These are phyloP conservation scores for Cutaneotrichosporon sp. DNA, from an alignment of 1,284 basidiomycete species.

Conservation along the genomic window DNA sequence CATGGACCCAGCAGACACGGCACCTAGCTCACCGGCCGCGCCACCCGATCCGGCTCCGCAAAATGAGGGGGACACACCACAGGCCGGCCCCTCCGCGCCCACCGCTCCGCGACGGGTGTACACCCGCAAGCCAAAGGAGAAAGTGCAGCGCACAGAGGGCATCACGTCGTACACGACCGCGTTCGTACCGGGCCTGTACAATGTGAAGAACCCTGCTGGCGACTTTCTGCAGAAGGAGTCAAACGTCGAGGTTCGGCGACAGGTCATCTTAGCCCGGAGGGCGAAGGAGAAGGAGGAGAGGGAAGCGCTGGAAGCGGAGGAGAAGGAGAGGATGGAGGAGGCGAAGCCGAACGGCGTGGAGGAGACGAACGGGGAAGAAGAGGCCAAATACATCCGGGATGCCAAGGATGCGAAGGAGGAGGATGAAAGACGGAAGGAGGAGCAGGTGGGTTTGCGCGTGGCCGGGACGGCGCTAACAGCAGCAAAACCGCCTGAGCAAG, in stretches of 20 bases:
- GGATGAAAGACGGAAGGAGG: neutral
- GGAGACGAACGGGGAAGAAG: conserved; percentile 8
- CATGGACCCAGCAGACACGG: conserved; percentile 7
- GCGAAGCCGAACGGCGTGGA: neutral
- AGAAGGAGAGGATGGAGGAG: conserved; percentile 6
- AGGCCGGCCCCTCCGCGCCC: conserved; percentile 9
- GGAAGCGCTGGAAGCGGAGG: conserved; percentile 7
- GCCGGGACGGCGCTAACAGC: neutral
- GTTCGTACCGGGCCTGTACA: conserved; percentile 38
- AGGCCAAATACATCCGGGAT: too few relatives aligned
- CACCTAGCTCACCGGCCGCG: conserved; percentile 9
- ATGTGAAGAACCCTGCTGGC: conserved; percentile 45
- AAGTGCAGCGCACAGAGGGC: conserved; percentile 22
- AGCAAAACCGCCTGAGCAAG: conserved; percentile 21
- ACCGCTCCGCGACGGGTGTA: conserved; percentile 4
- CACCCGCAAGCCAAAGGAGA: conserved; percentile 11
- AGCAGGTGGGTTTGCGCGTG: neutral
- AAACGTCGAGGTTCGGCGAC: conserved; percentile 39
- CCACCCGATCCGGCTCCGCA: neutral
- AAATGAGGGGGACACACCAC: conserved; percentile 7
- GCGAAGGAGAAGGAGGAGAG: conserved; percentile 23
- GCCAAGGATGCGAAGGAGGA: conserved; percentile 1
- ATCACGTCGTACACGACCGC: conserved; percentile 35
- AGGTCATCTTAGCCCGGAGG: conserved; percentile 27
- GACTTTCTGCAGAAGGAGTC: conserved; percentile 35